Base-by-base conservation (phyloP, 208 protist species). In the Wallacemonas rigidus region DNA sequence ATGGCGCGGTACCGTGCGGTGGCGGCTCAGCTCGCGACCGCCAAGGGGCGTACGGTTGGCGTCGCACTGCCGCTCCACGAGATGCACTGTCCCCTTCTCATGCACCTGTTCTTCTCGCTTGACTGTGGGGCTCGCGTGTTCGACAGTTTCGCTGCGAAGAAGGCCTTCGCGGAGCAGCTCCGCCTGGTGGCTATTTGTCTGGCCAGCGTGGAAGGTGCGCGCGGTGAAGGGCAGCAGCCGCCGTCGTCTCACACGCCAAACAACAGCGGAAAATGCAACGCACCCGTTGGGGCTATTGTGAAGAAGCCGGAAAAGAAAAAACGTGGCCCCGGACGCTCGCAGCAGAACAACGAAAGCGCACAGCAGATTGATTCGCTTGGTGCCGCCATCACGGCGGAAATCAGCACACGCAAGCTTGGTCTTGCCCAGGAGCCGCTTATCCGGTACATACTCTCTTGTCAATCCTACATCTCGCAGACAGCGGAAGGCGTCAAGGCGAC, bases 81-180 rank as follows among this genome's bases (percentile, higher is more conserved):
- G 39, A 62, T 50, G 15, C 12, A n/a, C n/a, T 14, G 35, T 41
- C 67, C 54, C 35, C 56, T 45, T 12, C 26, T 43, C 15, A 9
- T 68, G 15, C 63, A 50, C 48, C 67, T 48, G 36, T 73, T 69
- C 54, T 84, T 78, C 40, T 77, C 71, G 35, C 5, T 77, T 39
- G 65, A 65, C n/a, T 47, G 45, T 39, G 70, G 57, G 12, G 38
- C 38, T 4, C 74, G 74, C 39, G 60, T 53, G 11, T 80, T 84
- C 48, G n/a, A 45, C 35, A 77, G 48, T n/a, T 70, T 67, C 38
- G 63, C 50, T 14, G 75, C 51, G 11, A 36, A 57, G 7, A 64
- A 60, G 6, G 43, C 17, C 26, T 67, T 80, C 67, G 44, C 38
- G n/a, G 56, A 40, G 45, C 70, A 79, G 44, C 71, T 53, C 9